Percentiles rank a stretch among this genome's conserved stretches.
Conservation (phyloP, 192 early-diverging fungal genomes). For the Backusella psychrophila region DNA sequence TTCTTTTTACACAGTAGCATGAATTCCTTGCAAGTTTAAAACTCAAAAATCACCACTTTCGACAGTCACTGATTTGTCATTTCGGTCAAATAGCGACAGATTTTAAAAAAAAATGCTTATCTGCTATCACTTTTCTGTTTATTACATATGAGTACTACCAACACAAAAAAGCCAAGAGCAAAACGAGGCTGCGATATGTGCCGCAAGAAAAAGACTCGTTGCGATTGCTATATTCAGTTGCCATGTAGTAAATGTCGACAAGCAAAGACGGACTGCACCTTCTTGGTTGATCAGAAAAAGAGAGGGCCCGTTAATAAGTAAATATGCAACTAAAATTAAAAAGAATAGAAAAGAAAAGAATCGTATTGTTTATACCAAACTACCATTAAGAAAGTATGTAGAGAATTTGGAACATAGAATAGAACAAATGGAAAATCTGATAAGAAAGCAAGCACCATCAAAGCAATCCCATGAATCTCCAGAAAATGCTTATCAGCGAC, state of each 20-base stretch:
- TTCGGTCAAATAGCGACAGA: not conserved
- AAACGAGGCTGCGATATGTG: slow-evolving; percentile 64
- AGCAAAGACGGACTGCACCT: slow-evolving; percentile 52
- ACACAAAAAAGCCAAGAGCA: slow-evolving; percentile 11
- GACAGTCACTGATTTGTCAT: slow-evolving; percentile 3
- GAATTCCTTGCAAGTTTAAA: not conserved
- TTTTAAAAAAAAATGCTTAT: not conserved
- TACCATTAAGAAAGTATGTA: slow-evolving; percentile 37
- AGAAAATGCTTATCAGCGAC: not conserved
- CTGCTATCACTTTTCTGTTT: not conserved
- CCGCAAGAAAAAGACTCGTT: slow-evolving; percentile 78
- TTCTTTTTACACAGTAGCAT: not conserved
- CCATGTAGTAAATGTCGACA: slow-evolving; percentile 69
- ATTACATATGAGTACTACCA: not conserved
- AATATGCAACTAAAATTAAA: not conserved
- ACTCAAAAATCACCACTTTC: not conserved
- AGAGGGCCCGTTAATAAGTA: slow-evolving; percentile 80
- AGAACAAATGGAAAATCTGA: slow-evolving; percentile 65
- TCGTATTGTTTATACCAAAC: not conserved
- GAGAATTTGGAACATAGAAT: slow-evolving; percentile 72
- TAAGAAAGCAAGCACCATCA: slow-evolving; percentile 33
- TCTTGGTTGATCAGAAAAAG: slow-evolving; percentile 40
- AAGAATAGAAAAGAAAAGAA: not conserved
- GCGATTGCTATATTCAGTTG: slow-evolving; percentile 63
- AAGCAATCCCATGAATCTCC: not conserved